phyloP scores from a whole-genome alignment of 2,329 filamentous ascomycete genomes.

The Pseudogymnoascus sp. region DNA sequence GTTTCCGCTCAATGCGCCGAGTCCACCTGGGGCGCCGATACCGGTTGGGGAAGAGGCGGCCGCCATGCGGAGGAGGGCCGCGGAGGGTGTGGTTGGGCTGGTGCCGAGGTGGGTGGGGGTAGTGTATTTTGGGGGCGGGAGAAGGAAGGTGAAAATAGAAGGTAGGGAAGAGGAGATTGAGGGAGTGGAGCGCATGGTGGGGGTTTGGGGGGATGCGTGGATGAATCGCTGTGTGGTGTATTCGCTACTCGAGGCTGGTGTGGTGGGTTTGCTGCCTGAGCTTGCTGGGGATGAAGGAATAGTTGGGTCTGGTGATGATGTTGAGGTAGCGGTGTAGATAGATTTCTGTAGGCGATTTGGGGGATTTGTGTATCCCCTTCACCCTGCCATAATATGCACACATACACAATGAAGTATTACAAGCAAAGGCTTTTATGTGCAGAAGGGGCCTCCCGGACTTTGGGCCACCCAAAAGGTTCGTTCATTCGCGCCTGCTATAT shows the following conservation, averaged over 20 bases:
- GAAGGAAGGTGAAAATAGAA: slow-evolving; percentile 23
- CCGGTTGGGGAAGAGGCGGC: slow-evolving; percentile 44
- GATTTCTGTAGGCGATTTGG: not conserved
- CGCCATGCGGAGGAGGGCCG: slow-evolving; percentile 58
- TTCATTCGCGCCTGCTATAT: not conserved
- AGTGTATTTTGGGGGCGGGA: slow-evolving; percentile 35
- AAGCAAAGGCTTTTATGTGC: not conserved
- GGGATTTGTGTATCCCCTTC: not conserved
- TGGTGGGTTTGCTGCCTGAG: slow-evolving; percentile 81
- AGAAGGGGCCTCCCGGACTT: slow-evolving; percentile 6
- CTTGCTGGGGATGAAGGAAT: slow-evolving; percentile 60
- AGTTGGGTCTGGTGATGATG: slow-evolving; percentile 58
- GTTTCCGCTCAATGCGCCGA: slow-evolving; percentile 78
- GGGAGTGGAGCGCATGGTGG: slow-evolving; percentile 50
- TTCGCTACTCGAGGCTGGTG: slow-evolving; percentile 67
- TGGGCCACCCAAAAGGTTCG: not conserved
- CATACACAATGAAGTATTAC: not conserved
- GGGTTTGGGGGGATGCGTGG: slow-evolving; percentile 72
- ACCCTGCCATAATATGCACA: not conserved
- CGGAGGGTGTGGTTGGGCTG: slow-evolving; percentile 44
- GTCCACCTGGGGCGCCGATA: slow-evolving; percentile 53
- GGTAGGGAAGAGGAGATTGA: slow-evolving; percentile 23
- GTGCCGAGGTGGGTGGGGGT: slow-evolving; percentile 33
- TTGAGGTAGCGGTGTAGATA: not conserved
- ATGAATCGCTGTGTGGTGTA: slow-evolving; percentile 92